Evolutionary conservation across 305 asterid genomes (phyloP), one percentile per base, ranked within the genome.

Genomic region (Lippia alba): DNA sequence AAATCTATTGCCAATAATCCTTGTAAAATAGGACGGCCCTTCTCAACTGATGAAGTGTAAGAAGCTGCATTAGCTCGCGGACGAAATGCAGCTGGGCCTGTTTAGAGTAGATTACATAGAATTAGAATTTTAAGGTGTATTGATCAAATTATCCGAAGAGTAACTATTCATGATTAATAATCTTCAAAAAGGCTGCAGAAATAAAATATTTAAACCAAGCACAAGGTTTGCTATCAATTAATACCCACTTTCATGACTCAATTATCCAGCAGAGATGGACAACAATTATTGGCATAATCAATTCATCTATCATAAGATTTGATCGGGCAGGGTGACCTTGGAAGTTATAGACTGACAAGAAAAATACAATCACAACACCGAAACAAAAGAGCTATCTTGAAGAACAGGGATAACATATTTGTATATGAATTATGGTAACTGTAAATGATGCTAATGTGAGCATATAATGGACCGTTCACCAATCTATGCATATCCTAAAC

Each of bases 1-100:
- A 83, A 89, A 83, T 95, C 99, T 63, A 95, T 92, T 55, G 99
- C 96, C 89, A 95, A 75, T 78, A 95, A 84, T 74, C 99, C 99
- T 78, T 95, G 99, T 77, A 95, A 79, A 76, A 95, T 91, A 71
- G 99, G 98, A 8, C 98, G 91, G 18, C 97, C 97, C 84, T 89
- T 92, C 80, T 91, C 96, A 77, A 90, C 73, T 51, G 91, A 85
- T 71, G 91, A 78, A 66, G 94, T 85, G 77, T 92, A 95, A 71
- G 86, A 82, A 72, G 92, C 76, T 18, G 89, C 84, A 67, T 85
- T 86, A 70, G 97, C 95, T 72, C 99, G 92, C 49, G 99, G 99
- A 71, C 99, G 94, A 84, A 95, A 95, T 76, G 99, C 96, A 72
- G 99, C 98, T 65, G 99, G 96, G 74, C 99, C 99, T 95, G 77